These are phyloP conservation scores for Albatrellus ellisii DNA, from an alignment of 768 basidiomycete genomes.

Conservation along the genomic window DNA sequence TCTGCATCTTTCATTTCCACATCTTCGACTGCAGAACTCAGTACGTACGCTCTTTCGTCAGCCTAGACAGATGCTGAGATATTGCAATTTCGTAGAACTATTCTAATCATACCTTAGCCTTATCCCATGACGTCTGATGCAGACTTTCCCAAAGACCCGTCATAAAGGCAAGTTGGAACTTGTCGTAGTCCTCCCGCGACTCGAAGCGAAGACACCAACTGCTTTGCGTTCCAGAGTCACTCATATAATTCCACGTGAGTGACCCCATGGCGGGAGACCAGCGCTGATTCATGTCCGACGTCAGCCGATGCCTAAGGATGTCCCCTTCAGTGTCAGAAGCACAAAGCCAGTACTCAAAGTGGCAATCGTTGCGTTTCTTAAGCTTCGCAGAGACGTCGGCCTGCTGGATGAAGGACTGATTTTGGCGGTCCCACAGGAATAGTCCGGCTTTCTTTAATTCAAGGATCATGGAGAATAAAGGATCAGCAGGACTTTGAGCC, in stretches of 20 bases:
- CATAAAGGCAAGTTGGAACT: constrained; percentile 51
- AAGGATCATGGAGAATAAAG: constrained; percentile 17
- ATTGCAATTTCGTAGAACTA: not conserved
- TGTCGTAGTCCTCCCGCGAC: constrained; percentile 37
- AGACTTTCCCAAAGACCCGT: constrained; percentile 70
- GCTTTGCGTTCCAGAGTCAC: constrained; percentile 36
- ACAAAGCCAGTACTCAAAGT: constrained; percentile 46
- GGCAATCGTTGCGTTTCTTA: constrained; percentile 27
- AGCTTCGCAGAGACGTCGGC: constrained; percentile 36
- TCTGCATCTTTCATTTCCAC: constrained; percentile 82
- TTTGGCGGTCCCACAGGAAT: constrained; percentile 45
- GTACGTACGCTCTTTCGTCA: constrained; percentile 81
- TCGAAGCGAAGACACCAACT: constrained; percentile 80
- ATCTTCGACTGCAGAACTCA: constrained; percentile 65
- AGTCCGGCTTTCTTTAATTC: constrained; percentile 36
- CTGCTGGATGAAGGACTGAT: constrained; percentile 35
- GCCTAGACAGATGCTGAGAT: constrained; percentile 24
- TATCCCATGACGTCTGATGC: constrained; percentile 62
- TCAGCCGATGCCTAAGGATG: constrained; percentile 47
- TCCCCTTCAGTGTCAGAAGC: constrained; percentile 37
- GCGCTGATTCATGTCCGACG: constrained; percentile 58
- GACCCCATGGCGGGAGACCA: constrained; percentile 51
- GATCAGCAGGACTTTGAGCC: constrained; percentile 7
- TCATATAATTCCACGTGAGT: constrained; percentile 80
- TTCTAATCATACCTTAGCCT: constrained; percentile 51